Percentiles rank a stretch among this genome's conserved stretches.
Evolutionary conservation across 305 asterid species (phyloP).

Genomic region (Euphrasia arctica): DNA sequence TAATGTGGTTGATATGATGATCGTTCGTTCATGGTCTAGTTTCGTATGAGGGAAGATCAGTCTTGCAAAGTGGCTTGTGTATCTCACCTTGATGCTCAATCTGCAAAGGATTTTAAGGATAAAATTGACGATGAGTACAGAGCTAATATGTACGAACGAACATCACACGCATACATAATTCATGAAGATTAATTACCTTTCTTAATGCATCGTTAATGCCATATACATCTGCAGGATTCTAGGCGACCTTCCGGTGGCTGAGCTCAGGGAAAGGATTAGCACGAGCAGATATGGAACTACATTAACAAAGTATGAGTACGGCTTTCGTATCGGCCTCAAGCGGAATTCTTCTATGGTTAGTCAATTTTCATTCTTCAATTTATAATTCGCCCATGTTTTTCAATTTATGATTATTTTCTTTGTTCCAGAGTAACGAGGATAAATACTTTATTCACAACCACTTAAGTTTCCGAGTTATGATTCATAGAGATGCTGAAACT

Average conservation of each 20-base stretch:
- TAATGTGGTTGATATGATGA: slow-evolving; percentile 18
- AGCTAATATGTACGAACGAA: slow-evolving; percentile 52
- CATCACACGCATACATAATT: slow-evolving; percentile 14
- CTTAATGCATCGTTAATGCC: slow-evolving; percentile 3
- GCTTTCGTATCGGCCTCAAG: slow-evolving; percentile 90
- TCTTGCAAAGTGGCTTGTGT: no score
- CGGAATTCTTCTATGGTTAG: slow-evolving; percentile 88
- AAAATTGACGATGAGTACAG: slow-evolving; percentile 51
- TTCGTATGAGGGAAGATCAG: slow-evolving; percentile 1
- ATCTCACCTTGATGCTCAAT: no score
- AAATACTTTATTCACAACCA: slow-evolving; percentile 37
- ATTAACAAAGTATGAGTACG: slow-evolving; percentile 61
- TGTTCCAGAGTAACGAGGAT: slow-evolving; percentile 78
- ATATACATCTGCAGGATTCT: slow-evolving; percentile 62
- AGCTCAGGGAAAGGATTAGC: slow-evolving; percentile 67
- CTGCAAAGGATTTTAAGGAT: no score
- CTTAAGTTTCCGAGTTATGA: slow-evolving; percentile 83
- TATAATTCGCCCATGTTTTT: slow-evolving; percentile 18
- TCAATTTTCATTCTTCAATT: slow-evolving; percentile 20
- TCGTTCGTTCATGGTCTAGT: slow-evolving; percentile 36
- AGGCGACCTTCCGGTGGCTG: slow-evolving; percentile 95
- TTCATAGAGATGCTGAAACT: slow-evolving; percentile 67
- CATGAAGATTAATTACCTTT: slow-evolving; percentile 9
- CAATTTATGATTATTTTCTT: slow-evolving; percentile 15
- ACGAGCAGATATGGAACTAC: slow-evolving; percentile 52